Evolutionary conservation across 2,329 filamentous ascomycete species (phyloP).

Genomic region (Phaeosphaeria sp.): DNA sequence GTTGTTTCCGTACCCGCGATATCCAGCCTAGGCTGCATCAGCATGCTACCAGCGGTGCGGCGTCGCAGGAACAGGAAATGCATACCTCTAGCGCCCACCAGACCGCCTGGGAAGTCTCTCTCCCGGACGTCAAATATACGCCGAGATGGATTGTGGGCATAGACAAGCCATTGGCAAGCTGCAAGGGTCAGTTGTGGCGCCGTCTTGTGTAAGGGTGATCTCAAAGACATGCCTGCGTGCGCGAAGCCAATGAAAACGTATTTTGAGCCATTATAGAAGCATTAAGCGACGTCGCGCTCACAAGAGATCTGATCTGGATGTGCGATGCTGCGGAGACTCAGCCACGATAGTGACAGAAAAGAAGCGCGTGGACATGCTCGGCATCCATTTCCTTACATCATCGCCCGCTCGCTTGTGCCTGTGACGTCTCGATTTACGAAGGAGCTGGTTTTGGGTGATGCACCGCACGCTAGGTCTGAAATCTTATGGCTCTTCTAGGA

Average conservation of each 20-base stretch:
- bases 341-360: constrained; percentile 25
- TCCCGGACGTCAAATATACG: constrained; percentile 73
- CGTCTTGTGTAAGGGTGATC: constrained; percentile 6
- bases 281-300: constrained; percentile 16
- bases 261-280: constrained; percentile 38
- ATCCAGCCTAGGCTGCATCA: constrained; percentile 51
- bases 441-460: too few relatives aligned
- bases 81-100: constrained; percentile 62
- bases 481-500: too few relatives aligned
- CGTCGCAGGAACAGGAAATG: constrained; percentile 20
- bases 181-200: constrained; percentile 27
- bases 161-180: constrained; percentile 64
- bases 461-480: too few relatives aligned
- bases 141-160: constrained; percentile 78
- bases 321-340: constrained; percentile 33
- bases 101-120: constrained; percentile 66
- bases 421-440: constrained; percentile 3
- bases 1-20: constrained; percentile 48
- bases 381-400: constrained; percentile 33
- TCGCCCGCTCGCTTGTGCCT: constrained; percentile 24
- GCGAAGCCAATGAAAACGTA: constrained; percentile 52
- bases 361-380: constrained; percentile 34
- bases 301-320: constrained; percentile 20
- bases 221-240: constrained; percentile 48
- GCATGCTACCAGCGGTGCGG: constrained; percentile 13